Base-by-base conservation (phyloP, 2,329 filamentous ascomycete species). In the Colletotrichum tamarilloi region DNA sequence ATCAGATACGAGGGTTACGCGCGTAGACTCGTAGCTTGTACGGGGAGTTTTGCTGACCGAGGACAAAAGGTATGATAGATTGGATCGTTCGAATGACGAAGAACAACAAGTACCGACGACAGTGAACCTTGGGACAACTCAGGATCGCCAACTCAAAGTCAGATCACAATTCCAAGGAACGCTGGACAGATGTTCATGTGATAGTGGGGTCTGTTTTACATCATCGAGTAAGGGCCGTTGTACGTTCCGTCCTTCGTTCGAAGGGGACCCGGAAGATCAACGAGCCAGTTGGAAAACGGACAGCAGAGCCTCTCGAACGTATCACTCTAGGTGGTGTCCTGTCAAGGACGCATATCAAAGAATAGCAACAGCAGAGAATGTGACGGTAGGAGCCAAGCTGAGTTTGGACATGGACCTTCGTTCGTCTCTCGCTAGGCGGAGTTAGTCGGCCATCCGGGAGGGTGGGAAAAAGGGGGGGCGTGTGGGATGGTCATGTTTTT, bases 231-330 rank as follows among this genome's bases (percentile, higher is more conserved):
- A 67, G 38, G 64, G 52, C 24, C 32, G 42, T 49, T 19, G 19
- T 49, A 8, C 42, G 42, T n/a, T 49, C 26, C 42, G 42, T n/a
- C 19, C 9, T 24, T 64, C 24, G 69, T 55, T 65, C 16, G 32
- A 65, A 22, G 30, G 38, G 38, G 38, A 42, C 16, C 19, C 52
- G 52, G 32, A 46, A 65, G 62, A 56, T 65, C 62, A 24, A 56
- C 32, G 32, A 65, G 49, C 55, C 46, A n/a, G 55, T 62, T 62
- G 62, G 67, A 70, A 70, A 56, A 62, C 66, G 55, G 32, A 56
- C 30, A 35, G 67, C 67, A 65, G 67, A 73, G 71, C 71, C 71
- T 73, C 71, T 49, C 35, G 60, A 65, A 49, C 30, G 24, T 60
- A 19, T 30, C 22, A 32, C n/a, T 42, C 16, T 9, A 9, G 6